These are phyloP conservation scores for Singerocomus inundabilis DNA, from an alignment of 1,284 basidiomycete genomes.

Conservation along the genomic window DNA sequence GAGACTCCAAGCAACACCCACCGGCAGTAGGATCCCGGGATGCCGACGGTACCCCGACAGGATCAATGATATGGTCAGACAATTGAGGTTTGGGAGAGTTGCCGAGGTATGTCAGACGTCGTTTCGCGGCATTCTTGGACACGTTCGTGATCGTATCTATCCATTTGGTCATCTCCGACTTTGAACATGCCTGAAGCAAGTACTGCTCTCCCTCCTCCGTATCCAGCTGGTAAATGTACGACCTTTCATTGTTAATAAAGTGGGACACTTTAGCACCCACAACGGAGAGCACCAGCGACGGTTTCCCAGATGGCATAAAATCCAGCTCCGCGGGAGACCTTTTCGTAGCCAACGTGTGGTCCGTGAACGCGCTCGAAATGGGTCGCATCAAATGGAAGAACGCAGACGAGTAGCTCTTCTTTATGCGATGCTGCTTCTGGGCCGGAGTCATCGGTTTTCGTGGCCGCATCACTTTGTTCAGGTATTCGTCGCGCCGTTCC, in stretches of 20 bases:
- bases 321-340: conserved; percentile 71
- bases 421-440: conserved; percentile 73
- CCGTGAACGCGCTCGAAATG: conserved; percentile 76
- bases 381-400: conserved; percentile 84
- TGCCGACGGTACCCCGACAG: conserved; percentile 34
- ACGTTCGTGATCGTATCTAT: conserved; percentile 67
- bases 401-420: conserved; percentile 78
- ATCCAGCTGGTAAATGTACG: conserved; percentile 76
- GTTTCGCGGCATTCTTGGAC: conserved; percentile 68
- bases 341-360: conserved; percentile 52
- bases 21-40: conserved; percentile 62
- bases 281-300: conserved; percentile 68
- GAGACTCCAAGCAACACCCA: conserved; percentile 34
- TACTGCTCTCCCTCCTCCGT: conserved; percentile 85
- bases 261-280: conserved; percentile 66
- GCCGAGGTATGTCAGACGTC: conserved; percentile 78
- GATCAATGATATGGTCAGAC: conserved; percentile 65
- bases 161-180: conserved; percentile 72
- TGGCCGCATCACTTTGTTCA: conserved; percentile 69
- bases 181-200: conserved; percentile 67
- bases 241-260: conserved; percentile 75
- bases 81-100: conserved; percentile 66
- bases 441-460: conserved; percentile 45
- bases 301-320: conserved; percentile 66
- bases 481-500: conserved; percentile 70